Conservation (phyloP, 768 basidiomycete genomes). For the Mycena metata region DNA sequence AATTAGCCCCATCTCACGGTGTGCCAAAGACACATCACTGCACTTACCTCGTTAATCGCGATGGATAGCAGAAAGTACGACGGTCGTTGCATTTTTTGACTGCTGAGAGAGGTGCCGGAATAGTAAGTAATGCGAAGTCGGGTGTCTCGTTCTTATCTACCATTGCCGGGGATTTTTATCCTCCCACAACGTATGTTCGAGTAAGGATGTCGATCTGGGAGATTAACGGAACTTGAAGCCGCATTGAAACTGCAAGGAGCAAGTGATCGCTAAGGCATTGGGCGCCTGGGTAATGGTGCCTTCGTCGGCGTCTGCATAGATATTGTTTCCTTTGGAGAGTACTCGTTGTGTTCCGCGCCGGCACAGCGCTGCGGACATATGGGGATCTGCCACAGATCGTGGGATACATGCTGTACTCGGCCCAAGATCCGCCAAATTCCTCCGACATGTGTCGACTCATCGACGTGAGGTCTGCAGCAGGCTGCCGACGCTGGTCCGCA, state of each 20-base stretch:
- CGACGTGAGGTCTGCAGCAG: conserved; percentile 3
- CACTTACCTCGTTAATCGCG: conserved; percentile 3
- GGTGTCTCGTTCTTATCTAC: neutral
- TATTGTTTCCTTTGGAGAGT: conserved; percentile 2
- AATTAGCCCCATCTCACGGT: neutral
- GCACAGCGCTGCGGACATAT: conserved; percentile 8
- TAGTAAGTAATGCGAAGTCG: conserved; percentile 1
- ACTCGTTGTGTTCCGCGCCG: conserved; percentile 2
- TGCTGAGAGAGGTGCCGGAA: conserved; percentile 2
- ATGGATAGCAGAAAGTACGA: conserved; percentile 8
- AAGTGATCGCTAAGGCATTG: conserved; percentile 6
- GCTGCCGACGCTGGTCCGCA: neutral
- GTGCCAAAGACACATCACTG: conserved; percentile 4
- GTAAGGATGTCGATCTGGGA: conserved; percentile 2
- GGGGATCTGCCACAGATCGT: conserved; percentile 2
- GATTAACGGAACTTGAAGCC: conserved; percentile 6
- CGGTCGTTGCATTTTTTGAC: conserved; percentile 1
- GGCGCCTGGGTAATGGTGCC: conserved; percentile 5
- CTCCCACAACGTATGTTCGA: conserved; percentile 1
- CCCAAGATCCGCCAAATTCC: conserved; percentile 2
- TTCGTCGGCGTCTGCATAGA: conserved; percentile 1
- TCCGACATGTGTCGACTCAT: conserved; percentile 5
- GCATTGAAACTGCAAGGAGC: conserved; percentile 6
- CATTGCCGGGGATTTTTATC: conserved; percentile 1
- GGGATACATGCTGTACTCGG: neutral